Conservation (phyloP, 768 basidiomycete species). For the Mycena haematopus region DNA sequence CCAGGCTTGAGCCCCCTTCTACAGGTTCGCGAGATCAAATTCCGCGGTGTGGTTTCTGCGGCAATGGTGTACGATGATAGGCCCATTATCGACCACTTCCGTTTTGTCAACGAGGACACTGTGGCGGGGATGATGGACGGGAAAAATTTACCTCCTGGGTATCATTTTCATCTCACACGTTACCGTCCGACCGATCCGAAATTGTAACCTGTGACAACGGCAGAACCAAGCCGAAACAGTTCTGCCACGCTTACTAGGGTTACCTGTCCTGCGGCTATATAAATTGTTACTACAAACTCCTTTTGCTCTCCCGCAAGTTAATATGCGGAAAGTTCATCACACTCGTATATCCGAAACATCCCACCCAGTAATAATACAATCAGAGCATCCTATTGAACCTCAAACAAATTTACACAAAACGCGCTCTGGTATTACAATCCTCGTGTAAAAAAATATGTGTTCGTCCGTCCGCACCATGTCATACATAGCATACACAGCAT, state of each 20-base stretch:
- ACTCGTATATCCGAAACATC: too few species aligned
- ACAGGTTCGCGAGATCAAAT: slow-evolving; percentile 14
- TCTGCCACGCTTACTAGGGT: too few species aligned
- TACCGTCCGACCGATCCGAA: not conserved
- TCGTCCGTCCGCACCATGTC: not conserved
- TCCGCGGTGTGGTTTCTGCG: slow-evolving; percentile 13
- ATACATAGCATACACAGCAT: too few species aligned
- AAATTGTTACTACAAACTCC: too few species aligned
- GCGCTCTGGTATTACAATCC: slow-evolving; percentile 10
- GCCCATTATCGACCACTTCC: slow-evolving; percentile 20
- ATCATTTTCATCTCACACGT: slow-evolving; percentile 15
- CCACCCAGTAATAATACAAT: not conserved
- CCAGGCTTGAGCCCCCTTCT: too few species aligned
- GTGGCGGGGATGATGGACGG: slow-evolving; percentile 14
- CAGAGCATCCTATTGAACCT: slow-evolving; percentile 3
- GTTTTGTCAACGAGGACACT: slow-evolving; percentile 16
- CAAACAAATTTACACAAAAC: slow-evolving; percentile 3
- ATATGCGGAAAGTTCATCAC: too few species aligned
- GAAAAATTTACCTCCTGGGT: not conserved
- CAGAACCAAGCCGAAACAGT: too few species aligned
- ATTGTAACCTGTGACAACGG: too few species aligned
- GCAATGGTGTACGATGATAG: slow-evolving; percentile 20
- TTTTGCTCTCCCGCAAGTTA: too few species aligned
- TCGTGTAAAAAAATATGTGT: not conserved
- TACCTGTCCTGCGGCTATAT: too few species aligned